Percentiles rank a stretch among this genome's conserved stretches.
Evolutionary conservation across 2,329 filamentous ascomycete species (phyloP).

Genomic region (Colletotrichum tabaci): DNA sequence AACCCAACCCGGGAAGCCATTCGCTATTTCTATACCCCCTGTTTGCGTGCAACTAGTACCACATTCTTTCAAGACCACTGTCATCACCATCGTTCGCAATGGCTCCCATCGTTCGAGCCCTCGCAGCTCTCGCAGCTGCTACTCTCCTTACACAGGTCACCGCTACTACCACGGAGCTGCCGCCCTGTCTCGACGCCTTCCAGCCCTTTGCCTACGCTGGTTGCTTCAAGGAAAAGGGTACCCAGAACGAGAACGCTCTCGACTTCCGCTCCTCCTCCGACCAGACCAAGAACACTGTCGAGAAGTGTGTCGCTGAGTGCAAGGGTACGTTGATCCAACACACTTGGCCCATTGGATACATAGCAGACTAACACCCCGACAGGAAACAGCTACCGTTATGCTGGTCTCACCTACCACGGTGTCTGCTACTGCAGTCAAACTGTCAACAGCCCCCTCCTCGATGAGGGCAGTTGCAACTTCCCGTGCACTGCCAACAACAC

Average conservation of each 20-base stretch:
- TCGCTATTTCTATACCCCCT: conserved; percentile 44
- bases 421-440: conserved; percentile 68
- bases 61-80: conserved; percentile 35
- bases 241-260: conserved; percentile 50
- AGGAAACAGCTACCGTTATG: conserved; percentile 66
- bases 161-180: conserved; percentile 61
- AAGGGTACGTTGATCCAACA: conserved; percentile 55
- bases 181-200: conserved; percentile 61
- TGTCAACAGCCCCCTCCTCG: conserved; percentile 66
- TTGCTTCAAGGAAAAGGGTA: conserved; percentile 59
- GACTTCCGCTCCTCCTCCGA: conserved; percentile 58
- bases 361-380: not conserved
- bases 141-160: conserved; percentile 54
- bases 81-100: conserved; percentile 47
- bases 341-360: not conserved
- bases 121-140: conserved; percentile 56
- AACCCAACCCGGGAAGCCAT: conserved; percentile 27
- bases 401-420: conserved; percentile 66
- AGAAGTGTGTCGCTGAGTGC: conserved; percentile 64
- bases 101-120: conserved; percentile 49
- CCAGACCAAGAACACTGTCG: conserved; percentile 60
- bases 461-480: conserved; percentile 70
- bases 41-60: conserved; percentile 42
- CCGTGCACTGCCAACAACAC: conserved; percentile 63
- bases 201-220: conserved; percentile 65